Evolutionary conservation across 202 grass and related monocot species (phyloP).

Genomic region (Eragrostis tef): DNA sequence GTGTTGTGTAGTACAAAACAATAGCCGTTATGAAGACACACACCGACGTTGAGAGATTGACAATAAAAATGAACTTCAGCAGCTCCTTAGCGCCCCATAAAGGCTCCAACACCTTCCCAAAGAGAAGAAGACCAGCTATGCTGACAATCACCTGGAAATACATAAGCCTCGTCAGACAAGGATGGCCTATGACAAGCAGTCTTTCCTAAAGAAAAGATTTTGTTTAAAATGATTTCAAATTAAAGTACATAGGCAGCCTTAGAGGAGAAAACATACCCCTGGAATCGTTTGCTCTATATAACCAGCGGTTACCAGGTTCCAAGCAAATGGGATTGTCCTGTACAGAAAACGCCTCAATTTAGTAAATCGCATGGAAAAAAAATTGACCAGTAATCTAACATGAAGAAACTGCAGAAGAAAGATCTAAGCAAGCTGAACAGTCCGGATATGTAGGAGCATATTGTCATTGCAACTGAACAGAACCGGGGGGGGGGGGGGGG

Average conservation of each 20-base stretch:
- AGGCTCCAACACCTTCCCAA: conserved; percentile 74
- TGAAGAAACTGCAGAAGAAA: conserved; percentile 15
- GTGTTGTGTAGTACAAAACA: conserved; percentile 69
- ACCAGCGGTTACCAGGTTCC: conserved; percentile 91
- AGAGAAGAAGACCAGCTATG: conserved; percentile 67
- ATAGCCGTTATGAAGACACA: conserved; percentile 78
- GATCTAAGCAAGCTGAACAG: neutral
- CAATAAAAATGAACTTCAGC: conserved; percentile 82
- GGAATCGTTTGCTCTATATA: conserved; percentile 88
- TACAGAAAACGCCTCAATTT: conserved; percentile 31
- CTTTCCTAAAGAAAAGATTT: neutral
- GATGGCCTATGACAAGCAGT: neutral
- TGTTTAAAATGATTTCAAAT: neutral
- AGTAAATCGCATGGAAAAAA: conserved; percentile 20
- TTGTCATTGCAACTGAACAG: neutral
- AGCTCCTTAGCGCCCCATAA: conserved; percentile 84
- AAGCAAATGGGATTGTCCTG: conserved; percentile 91
- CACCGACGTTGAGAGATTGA: conserved; percentile 75
- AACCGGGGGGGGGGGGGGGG: too few species aligned
- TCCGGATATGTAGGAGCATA: neutral
- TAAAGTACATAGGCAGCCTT: neutral
- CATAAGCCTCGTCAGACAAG: conserved; percentile 31
- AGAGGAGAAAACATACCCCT: conserved; percentile 49
- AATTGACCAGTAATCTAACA: neutral
- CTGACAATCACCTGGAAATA: conserved; percentile 65